A percentile compares a stretch with the other conserved stretches of the same genome.
phyloP scores from a whole-genome alignment of 2,329 filamentous ascomycete species.

The Arthrobotrys conoides region DNA sequence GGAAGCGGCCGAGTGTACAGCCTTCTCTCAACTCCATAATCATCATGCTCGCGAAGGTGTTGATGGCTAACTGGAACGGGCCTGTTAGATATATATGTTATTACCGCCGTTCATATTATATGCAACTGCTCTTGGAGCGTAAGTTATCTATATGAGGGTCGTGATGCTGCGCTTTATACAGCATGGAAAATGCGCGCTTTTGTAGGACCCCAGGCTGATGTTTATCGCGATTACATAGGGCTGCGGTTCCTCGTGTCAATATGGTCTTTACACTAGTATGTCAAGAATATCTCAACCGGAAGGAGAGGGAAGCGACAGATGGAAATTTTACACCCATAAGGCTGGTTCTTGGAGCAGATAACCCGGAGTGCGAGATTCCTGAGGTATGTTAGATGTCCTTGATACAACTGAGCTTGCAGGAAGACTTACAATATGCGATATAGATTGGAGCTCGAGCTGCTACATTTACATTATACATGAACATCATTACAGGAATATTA shows the following conservation, averaged over 20 bases:
- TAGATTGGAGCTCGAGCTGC: constrained; percentile 79
- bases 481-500: constrained; percentile 80
- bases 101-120: constrained; percentile 86
- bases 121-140: constrained; percentile 86
- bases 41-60: background rate
- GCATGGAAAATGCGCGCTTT: background rate
- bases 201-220: background rate
- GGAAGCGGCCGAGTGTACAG: constrained; percentile 44
- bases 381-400: constrained; percentile 68
- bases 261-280: constrained; percentile 86
- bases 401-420: background rate
- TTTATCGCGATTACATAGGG: constrained; percentile 35
- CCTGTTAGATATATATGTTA: constrained; percentile 77
- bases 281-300: constrained; percentile 82
- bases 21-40: background rate
- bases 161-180: background rate
- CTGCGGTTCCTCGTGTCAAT: constrained; percentile 62
- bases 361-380: constrained; percentile 83
- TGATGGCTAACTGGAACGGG: background rate
- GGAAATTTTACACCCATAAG: constrained; percentile 67
- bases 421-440: background rate
- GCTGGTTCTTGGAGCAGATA: constrained; percentile 77
- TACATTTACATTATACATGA: constrained; percentile 82
- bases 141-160: constrained; percentile 62
- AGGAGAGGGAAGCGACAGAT: constrained; percentile 74